Evolutionary conservation across 2,329 filamentous ascomycete species (phyloP).

Genomic region (Simplicillium sp.): DNA sequence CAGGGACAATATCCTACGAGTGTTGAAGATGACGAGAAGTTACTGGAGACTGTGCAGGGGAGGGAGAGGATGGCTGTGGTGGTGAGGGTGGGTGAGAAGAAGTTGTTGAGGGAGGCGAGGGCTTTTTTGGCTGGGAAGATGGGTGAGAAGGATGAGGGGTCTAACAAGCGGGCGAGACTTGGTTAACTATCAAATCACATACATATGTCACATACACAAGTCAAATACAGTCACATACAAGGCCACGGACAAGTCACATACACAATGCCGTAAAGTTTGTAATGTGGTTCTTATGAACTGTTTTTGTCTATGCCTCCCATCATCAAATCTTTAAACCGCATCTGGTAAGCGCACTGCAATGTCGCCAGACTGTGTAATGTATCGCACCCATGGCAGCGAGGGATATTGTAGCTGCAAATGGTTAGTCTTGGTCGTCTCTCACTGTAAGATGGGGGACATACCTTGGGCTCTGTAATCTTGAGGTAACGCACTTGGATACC

Average conservation of each 20-base stretch:
- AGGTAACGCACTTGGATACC: slow-evolving; percentile 97
- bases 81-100: slow-evolving; percentile 65
- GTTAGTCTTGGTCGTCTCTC: slow-evolving; percentile 2
- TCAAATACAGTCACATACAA: no score
- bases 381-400: slow-evolving; percentile 92
- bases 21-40: slow-evolving; percentile 27
- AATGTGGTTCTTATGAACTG: no score
- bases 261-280: no score
- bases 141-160: slow-evolving; percentile 11
- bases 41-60: slow-evolving; percentile 21
- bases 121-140: slow-evolving; percentile 16
- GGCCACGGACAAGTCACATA: no score
- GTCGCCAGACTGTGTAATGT: slow-evolving; percentile 96
- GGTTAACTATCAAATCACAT: no score
- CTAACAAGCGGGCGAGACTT: slow-evolving; percentile 20
- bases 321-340: slow-evolving; percentile 47
- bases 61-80: slow-evolving; percentile 51
- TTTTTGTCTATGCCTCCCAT: no score
- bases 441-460: slow-evolving; percentile 32
- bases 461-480: slow-evolving; percentile 99
- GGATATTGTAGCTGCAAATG: slow-evolving; percentile 80
- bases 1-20: slow-evolving; percentile 32
- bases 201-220: no score
- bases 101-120: slow-evolving; percentile 48
- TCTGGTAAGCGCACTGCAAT: slow-evolving; percentile 95